Conservation (phyloP, 768 basidiomycete genomes). For the Mycena polygramma region DNA sequence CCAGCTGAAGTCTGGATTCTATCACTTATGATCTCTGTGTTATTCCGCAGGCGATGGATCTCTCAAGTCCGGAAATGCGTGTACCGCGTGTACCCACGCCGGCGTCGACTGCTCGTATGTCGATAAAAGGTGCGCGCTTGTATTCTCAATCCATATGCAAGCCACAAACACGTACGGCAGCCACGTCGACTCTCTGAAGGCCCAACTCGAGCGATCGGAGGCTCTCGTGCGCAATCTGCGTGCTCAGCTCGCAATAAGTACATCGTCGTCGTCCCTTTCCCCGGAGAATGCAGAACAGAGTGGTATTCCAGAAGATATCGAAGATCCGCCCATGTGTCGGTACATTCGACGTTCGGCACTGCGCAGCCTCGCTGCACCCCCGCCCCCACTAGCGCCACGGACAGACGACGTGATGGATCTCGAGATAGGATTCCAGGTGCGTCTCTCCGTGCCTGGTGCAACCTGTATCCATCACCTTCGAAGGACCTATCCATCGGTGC, state of each 20-base stretch:
- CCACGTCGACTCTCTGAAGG: conserved; percentile 26
- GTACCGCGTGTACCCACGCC: conserved; percentile 10
- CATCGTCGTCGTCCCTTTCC: neutral
- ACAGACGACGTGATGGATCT: conserved; percentile 30
- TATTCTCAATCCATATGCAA: too few relatives aligned
- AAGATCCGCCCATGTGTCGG: conserved; percentile 11
- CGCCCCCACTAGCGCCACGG: neutral
- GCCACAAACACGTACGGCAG: neutral
- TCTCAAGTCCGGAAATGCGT: neutral
- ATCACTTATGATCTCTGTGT: too few relatives aligned
- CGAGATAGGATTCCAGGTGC: conserved; percentile 20
- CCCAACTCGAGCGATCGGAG: conserved; percentile 20
- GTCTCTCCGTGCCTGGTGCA: neutral
- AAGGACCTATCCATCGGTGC: too few relatives aligned
- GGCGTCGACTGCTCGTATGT: conserved; percentile 18
- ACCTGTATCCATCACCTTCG: too few relatives aligned
- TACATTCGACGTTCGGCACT: conserved; percentile 19
- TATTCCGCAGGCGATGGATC: conserved; percentile 21
- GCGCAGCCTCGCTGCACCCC: conserved; percentile 9
- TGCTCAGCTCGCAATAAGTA: conserved; percentile 19
- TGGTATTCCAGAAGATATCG: neutral
- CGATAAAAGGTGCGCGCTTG: neutral
- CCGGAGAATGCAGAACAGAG: neutral
- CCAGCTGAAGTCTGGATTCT: neutral
- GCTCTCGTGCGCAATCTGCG: conserved; percentile 11